Evolutionary conservation across 129 eudicot genomes (phyloP).

Genomic region (Erigeron canadensis): DNA sequence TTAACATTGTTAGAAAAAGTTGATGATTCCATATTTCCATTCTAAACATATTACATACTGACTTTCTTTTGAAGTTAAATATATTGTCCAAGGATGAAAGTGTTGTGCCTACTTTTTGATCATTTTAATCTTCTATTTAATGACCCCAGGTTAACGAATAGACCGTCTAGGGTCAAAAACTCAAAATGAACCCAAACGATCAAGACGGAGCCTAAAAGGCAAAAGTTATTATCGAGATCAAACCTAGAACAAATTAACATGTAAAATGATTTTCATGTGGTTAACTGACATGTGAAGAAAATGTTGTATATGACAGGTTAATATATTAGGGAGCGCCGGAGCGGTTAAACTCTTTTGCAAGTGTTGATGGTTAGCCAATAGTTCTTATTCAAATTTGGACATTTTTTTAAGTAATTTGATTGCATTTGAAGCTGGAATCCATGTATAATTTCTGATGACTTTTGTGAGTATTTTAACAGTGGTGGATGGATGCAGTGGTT

Average conservation of each 20-base stretch:
- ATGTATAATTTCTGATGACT: not conserved
- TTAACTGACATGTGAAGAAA: no score
- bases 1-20: not conserved
- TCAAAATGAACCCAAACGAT: not conserved
- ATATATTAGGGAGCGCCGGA: no score
- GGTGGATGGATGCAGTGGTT: not conserved
- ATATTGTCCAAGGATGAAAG: not conserved
- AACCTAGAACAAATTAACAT: no score
- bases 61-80: not conserved
- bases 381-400: not conserved
- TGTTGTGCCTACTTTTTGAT: not conserved
- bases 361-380: not conserved
- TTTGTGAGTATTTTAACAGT: not conserved
- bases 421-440: not conserved
- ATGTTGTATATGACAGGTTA: no score
- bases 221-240: no score
- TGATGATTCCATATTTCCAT: no score
- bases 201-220: no score
- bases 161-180: not conserved
- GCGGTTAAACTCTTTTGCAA: no score
- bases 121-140: not conserved
- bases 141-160: not conserved
- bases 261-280: no score
- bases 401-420: no score
- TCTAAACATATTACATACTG: not conserved